A percentile compares a stretch with the other conserved stretches of the same genome.
These are phyloP conservation scores for Zalaria obscura DNA, from an alignment of 2,329 filamentous ascomycete species.

Conservation along the genomic window DNA sequence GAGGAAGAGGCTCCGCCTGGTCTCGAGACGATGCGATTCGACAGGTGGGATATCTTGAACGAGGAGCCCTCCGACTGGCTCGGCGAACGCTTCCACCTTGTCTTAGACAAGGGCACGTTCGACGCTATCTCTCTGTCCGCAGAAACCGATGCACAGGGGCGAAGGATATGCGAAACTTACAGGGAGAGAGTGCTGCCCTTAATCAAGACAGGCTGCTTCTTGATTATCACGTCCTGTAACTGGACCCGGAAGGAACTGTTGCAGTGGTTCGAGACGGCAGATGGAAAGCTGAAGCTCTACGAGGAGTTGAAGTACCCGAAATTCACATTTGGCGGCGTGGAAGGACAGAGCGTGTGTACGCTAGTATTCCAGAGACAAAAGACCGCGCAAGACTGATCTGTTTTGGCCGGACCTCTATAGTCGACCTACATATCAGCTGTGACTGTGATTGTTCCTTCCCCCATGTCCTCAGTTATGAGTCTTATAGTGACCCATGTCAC, in stretches of 20 bases:
- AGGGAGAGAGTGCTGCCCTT: conserved; percentile 51
- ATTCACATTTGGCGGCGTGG: conserved; percentile 79
- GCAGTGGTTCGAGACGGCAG: conserved; percentile 53
- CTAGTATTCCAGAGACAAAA: conserved; percentile 51
- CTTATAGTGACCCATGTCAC: no score
- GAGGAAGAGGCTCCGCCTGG: conserved; percentile 3
- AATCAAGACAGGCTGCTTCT: conserved; percentile 54
- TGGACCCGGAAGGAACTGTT: conserved; percentile 86
- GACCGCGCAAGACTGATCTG: no score
- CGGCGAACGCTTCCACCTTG: conserved; percentile 61
- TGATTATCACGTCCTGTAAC: conserved; percentile 91
- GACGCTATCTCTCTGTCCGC: conserved; percentile 75
- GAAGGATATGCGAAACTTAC: conserved; percentile 63
- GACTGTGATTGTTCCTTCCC: no score
- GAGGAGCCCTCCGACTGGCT: conserved; percentile 41
- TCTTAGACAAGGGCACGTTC: conserved; percentile 97
- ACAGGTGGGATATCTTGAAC: conserved; percentile 37
- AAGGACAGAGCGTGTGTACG: conserved; percentile 80
- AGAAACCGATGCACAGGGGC: conserved; percentile 35
- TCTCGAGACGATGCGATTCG: conserved; percentile 30
- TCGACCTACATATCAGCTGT: no score
- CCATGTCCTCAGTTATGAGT: no score
- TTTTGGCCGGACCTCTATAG: no score
- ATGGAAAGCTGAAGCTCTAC: conserved; percentile 42
- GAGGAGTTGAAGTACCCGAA: conserved; percentile 66